Evolutionary conservation across 352 stramenopile genomes (phyloP).

Genomic region (Phytophthora citricola): DNA sequence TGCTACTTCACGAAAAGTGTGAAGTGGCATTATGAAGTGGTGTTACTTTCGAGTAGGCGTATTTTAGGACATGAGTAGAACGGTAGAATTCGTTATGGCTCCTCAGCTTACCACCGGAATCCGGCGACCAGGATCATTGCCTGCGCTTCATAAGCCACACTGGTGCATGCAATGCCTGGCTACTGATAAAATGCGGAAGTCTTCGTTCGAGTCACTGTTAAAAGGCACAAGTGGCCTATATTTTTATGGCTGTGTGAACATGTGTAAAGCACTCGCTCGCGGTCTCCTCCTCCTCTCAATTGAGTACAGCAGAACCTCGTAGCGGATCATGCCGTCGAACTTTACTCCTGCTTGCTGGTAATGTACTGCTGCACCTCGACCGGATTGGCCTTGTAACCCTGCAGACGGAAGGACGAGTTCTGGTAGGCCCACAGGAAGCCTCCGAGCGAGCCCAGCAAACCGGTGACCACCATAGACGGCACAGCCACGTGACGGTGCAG

Average conservation of each 20-base stretch:
- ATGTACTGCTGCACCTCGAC: slow-evolving; percentile 76
- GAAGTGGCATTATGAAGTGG: slow-evolving; percentile 23
- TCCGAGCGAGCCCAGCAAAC: slow-evolving; percentile 74
- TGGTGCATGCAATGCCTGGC: too few species aligned
- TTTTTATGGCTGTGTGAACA: slow-evolving; percentile 30
- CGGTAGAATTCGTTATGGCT: background rate
- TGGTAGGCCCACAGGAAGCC: slow-evolving; percentile 85
- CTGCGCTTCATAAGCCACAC: too few species aligned
- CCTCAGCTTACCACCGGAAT: too few species aligned
- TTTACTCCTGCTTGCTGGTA: slow-evolving; percentile 42
- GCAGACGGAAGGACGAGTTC: slow-evolving; percentile 82
- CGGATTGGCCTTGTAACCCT: slow-evolving; percentile 72
- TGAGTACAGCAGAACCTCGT: background rate
- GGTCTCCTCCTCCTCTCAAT: background rate
- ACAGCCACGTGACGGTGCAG: slow-evolving; percentile 66
- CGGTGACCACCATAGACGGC: slow-evolving; percentile 81
- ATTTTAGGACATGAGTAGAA: slow-evolving; percentile 7
- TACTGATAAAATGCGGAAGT: too few species aligned
- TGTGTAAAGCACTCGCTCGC: slow-evolving; percentile 15
- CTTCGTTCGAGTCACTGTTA: background rate
- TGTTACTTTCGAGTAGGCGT: background rate
- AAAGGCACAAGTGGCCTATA: slow-evolving; percentile 31
- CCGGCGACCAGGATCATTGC: too few species aligned
- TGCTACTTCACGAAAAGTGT: slow-evolving; percentile 10
- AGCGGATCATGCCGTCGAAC: background rate